Base-by-base conservation (phyloP, 169 alveolate genomes). In the Besnoitia besnoiti region DNA sequence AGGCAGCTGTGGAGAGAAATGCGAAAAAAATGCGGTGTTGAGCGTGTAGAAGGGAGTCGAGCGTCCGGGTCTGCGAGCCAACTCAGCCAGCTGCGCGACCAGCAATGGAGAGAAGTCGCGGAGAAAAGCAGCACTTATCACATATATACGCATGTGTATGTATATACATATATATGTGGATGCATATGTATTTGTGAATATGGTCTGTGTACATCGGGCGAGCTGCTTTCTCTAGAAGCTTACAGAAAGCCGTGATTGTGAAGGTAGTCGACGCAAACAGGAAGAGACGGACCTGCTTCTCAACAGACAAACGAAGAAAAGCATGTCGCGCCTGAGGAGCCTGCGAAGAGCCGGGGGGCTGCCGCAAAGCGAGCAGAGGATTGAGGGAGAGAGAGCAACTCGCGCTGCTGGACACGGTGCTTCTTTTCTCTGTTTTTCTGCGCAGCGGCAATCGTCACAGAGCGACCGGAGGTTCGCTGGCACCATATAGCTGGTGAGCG, bases 391-490 rank as follows among this genome's bases (percentile, higher is more conserved):
- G n/a, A n/a, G n/a, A n/a, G n/a, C n/a, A n/a, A n/a, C n/a, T n/a
- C n/a, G n/a, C n/a, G n/a, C n/a, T n/a, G n/a, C n/a, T n/a, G 80
- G 33, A 67, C 40, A 10, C 21, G 3, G 59, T 77, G 0, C 87
- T 2, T 39, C n/a, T n/a, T 39, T 85, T 39, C 12, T 39, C 37
- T 44, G 30, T 0, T 87, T 42, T 16, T 39, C 80, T 87, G 24
- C 39, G 77, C 94, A 93, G 95, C 89, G 59, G 95, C 95, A 35
- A 93, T 93, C 35, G 85, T 93, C 30, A 94, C 97, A 27, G 98
- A 97, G 91, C 97, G 95, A 76, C 99, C 98, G 8, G 97, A 97
- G 85, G 98, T 98, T 37, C 94, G 94, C 42, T 98, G 99, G 99
- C 94, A 94, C 46, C 98, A 98, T 93, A 97, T 98, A 19, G 98